Evolutionary conservation across 202 grass and related monocot species (phyloP).

Genomic region (Setaria italica): DNA sequence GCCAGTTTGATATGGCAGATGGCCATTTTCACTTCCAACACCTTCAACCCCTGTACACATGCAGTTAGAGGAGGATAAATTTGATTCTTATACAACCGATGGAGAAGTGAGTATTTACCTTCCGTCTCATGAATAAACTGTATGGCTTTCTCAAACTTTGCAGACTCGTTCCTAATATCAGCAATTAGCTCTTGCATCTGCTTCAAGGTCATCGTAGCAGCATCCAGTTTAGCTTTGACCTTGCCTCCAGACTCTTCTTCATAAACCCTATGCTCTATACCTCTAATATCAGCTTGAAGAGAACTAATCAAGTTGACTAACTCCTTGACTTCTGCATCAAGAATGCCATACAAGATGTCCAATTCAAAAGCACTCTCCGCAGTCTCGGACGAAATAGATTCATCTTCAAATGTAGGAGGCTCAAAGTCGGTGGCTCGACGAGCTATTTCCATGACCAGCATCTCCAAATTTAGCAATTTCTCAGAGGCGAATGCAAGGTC

Average conservation of each 20-base stretch:
- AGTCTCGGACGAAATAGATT: constrained; percentile 54
- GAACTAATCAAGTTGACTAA: constrained; percentile 67
- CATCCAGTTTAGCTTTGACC: constrained; percentile 59
- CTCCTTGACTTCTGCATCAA: constrained; percentile 72
- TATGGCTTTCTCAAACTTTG: constrained; percentile 66
- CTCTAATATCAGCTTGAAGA: constrained; percentile 65
- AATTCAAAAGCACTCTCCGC: constrained; percentile 69
- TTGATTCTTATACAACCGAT: constrained; percentile 19
- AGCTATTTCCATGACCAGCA: constrained; percentile 82
- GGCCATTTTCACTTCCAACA: constrained; percentile 55
- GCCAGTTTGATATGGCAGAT: constrained; percentile 43
- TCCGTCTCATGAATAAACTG: constrained; percentile 50
- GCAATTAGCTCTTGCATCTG: constrained; percentile 74
- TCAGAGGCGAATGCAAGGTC: constrained; percentile 80
- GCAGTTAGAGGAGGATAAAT: constrained; percentile 30
- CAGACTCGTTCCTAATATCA: constrained; percentile 71
- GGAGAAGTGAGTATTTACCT: constrained; percentile 57
- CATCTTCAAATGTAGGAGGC: constrained; percentile 48
- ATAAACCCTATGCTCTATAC: constrained; percentile 46
- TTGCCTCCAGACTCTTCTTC: constrained; percentile 57
- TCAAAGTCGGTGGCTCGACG: constrained; percentile 62
- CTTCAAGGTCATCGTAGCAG: constrained; percentile 60
- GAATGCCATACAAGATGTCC: constrained; percentile 64
- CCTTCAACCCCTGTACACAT: constrained; percentile 56
- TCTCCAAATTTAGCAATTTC: constrained; percentile 86